Base-by-base conservation (phyloP, 495 filamentous ascomycete genomes). In the Amniculicola lignicola region DNA sequence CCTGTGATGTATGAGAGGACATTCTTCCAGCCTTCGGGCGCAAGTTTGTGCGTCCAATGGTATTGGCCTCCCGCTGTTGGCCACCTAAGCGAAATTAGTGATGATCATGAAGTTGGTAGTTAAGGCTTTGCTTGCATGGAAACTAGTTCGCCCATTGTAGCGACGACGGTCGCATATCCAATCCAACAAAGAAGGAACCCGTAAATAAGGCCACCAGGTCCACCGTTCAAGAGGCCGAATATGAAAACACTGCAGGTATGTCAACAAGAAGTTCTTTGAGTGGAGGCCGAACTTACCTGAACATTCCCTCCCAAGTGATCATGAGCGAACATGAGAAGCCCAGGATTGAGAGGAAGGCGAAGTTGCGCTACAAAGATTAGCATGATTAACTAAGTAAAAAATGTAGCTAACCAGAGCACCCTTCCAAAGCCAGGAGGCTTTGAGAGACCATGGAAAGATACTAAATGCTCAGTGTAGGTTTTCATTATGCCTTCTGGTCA, bases 41-140 rank as follows among this genome's bases (percentile, higher is more conserved):
- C 69, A 3, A 74, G 55, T 58, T 72, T 70, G 6, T 69, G 68
- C 23, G 70, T 70, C 72, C 70, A 77, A 50, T 75, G 72, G 37
- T 76, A 75, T 54, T 75, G 72, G 0, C 69, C 72, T 12, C 44
- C 35, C 2, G 44, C 23, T 2, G 54, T 57, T 7, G 54, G 54
- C 11, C 37, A 37, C 53, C 51, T 54, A n/a, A 11, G 37, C n/a
- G 12, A 41, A n/a, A n/a, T 42, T 2, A 31, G 21, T 12, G 22
- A 50, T 55, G 66, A 46, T 38, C 45, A 12, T 45, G 27, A 14
- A 1, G 61, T 28, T 3, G 18, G 47, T 18, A 7, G 9, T 21
- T 19, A 14, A 27, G 10, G 18, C n/a, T 21, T 12, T 28, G 21
- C 35, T 41, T 18, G 48, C 57, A 61, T 61, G 11, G 58, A 61